These are phyloP conservation scores for Aspergillus ustus DNA, from an alignment of 2,329 filamentous ascomycete genomes.

Conservation along the genomic window DNA sequence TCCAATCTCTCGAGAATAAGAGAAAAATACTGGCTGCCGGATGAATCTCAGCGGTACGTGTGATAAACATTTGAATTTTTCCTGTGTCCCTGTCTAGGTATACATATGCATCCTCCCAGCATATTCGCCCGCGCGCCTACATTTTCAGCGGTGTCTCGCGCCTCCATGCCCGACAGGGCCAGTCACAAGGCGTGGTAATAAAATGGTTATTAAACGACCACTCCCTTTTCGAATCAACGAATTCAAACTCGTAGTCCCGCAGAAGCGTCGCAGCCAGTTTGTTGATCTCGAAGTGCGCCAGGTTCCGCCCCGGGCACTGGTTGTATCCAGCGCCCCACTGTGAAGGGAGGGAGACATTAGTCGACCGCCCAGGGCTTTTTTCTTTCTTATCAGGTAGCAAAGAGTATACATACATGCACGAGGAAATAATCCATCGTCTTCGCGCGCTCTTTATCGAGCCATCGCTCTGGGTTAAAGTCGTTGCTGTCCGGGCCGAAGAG, in stretches of 20 bases:
- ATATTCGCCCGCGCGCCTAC: neutral
- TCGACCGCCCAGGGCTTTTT: neutral
- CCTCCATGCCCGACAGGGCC: neutral
- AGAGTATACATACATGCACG: conserved; percentile 1
- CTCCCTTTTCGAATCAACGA: conserved; percentile 29
- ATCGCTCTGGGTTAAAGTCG: conserved; percentile 40
- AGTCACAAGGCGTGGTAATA: neutral
- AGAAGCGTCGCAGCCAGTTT: conserved; percentile 41
- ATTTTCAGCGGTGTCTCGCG: neutral
- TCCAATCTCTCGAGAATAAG: too few species aligned
- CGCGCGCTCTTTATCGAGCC: conserved; percentile 24
- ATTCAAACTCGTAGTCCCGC: conserved; percentile 39
- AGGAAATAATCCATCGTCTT: conserved; percentile 16
- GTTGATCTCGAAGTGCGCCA: conserved; percentile 41
- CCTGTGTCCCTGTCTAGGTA: too few species aligned
- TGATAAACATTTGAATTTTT: too few species aligned
- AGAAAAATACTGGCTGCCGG: too few species aligned
- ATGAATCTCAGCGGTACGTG: too few species aligned
- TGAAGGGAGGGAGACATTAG: neutral
- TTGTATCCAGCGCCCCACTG: conserved; percentile 44
- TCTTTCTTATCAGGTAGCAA: neutral
- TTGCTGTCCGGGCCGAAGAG: conserved; percentile 39
- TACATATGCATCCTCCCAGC: too few species aligned
- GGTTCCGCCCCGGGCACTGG: conserved; percentile 41
- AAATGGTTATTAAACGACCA: conserved; percentile 32